A percentile compares a stretch with the other conserved stretches of the same genome.
These are phyloP conservation scores for Phyllosticta ampelicida DNA, from an alignment of 2,329 filamentous ascomycete species.

Conservation along the genomic window DNA sequence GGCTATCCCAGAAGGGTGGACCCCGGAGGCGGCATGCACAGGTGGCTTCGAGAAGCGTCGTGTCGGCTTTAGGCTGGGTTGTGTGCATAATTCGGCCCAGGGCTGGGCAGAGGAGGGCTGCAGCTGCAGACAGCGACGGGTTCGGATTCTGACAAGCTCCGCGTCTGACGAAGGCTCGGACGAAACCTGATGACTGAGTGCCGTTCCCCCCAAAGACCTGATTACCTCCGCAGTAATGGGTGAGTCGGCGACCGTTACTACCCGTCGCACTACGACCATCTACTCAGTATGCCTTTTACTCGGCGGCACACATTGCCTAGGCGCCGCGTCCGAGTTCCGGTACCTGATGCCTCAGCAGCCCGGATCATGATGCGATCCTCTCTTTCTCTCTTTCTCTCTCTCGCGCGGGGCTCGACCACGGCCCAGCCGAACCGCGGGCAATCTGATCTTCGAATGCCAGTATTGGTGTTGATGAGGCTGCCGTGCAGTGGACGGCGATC, in stretches of 20 bases:
- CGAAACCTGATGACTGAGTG: not conserved
- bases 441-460: not conserved
- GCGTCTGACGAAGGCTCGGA: not conserved
- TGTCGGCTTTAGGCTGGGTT: not conserved
- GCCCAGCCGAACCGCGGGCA: not conserved
- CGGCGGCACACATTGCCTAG: not conserved
- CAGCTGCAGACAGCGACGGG: not conserved
- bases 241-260: not conserved
- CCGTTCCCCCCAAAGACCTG: not conserved
- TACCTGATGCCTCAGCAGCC: not conserved
- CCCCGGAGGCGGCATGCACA: slow-evolving; percentile 7
- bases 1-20: slow-evolving; percentile 8
- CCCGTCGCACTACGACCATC: not conserved
- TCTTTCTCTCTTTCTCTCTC: no score
- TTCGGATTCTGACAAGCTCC: not conserved
- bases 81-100: slow-evolving; percentile 9
- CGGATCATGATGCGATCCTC: not conserved
- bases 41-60: slow-evolving; percentile 11
- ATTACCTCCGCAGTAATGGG: not conserved
- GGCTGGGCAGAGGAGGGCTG: not conserved
- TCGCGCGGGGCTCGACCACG: not conserved
- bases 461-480: not conserved
- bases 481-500: not conserved
- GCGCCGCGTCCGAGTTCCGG: not conserved
- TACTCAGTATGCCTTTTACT: not conserved